phyloP scores from a whole-genome alignment of 2,329 filamentous ascomycete species.

The Ophiocordyceps polyrhachis-furcata region DNA sequence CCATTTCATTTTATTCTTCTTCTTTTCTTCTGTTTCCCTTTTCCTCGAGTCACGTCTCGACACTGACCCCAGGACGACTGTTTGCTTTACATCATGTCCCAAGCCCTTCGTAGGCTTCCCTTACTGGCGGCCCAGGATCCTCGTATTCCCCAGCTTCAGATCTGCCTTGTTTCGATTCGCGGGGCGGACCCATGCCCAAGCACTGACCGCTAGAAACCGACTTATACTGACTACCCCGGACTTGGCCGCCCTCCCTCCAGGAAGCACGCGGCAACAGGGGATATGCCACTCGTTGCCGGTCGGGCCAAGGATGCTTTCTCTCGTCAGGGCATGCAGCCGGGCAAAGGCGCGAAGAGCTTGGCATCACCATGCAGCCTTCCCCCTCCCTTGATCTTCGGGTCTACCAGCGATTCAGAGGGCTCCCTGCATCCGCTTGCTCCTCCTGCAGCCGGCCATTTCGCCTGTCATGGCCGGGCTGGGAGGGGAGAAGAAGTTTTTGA shows the following conservation, averaged over 20 bases:
- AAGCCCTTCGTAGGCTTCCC: too few species aligned
- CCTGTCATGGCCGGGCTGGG: neutral
- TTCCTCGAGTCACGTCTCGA: neutral
- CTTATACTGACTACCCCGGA: neutral
- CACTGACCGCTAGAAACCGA: neutral
- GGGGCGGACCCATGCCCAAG: neutral
- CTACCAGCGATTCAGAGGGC: neutral
- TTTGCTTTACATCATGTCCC: neutral
- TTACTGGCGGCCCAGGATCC: neutral
- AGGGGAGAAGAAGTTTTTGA: neutral
- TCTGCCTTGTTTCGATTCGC: neutral
- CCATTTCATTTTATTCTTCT: neutral
- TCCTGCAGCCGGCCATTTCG: neutral
- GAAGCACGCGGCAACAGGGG: constrained; percentile 1
- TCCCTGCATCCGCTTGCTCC: neutral
- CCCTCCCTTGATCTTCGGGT: neutral
- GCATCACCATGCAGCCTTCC: neutral
- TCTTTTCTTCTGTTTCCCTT: neutral
- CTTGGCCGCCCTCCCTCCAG: neutral
- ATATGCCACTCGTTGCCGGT: neutral
- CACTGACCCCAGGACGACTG: neutral
- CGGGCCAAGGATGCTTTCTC: neutral
- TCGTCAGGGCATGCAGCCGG: neutral
- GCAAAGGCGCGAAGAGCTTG: neutral
- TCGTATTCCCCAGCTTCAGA: neutral